Base-by-base conservation (phyloP, 306 rosid species). In the Heteromeles arbutifolia region DNA sequence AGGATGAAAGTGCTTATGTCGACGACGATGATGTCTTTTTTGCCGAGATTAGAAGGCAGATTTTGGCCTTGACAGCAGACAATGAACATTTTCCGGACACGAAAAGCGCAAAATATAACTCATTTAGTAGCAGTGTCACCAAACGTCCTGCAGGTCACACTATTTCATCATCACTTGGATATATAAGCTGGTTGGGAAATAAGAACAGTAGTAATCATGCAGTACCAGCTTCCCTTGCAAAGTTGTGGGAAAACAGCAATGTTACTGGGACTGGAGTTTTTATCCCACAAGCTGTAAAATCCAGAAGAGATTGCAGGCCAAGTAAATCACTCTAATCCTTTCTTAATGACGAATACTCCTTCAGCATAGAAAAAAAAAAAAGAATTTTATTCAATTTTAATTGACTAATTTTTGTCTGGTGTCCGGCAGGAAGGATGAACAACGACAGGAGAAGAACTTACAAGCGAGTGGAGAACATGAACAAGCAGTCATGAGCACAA, bases 251-350 rank as follows among this genome's bases (percentile, higher is more conserved):
- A 76, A 76, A 57, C 70, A 84, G 86, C n/a, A 86, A 83, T 57
- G 15, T n/a, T 25, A n/a, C 62, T 52, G 96, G 96, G 13, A 90
- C 96, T 24, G 96, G 97, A 1, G 93, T 92, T 28, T 92, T 92
- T 85, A 92, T 90, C 75, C 97, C 97, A 17, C 89, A 73, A 63
- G 32, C 43, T 37, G 73, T 68, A 34, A 12, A 75, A 65, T 70
- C 83, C 81, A 82, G 22, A 57, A 82, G 75, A 84, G 69, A 73
- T 37, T 66, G 73, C 12, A 86, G 53, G 75, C 44, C 74, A 78
- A 88, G 94, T 89, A 80, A 41, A 22, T 37, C 19, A 28, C 37
- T 39, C 6, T 53, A 67, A 26, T 61, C 28, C 43, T 58, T 71
- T 39, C 53, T 57, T 37, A 19, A 59, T 59, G 12, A 26, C 15